Conservation (phyloP, 208 protist species). For the Trypanosomatidae sp. region DNA sequence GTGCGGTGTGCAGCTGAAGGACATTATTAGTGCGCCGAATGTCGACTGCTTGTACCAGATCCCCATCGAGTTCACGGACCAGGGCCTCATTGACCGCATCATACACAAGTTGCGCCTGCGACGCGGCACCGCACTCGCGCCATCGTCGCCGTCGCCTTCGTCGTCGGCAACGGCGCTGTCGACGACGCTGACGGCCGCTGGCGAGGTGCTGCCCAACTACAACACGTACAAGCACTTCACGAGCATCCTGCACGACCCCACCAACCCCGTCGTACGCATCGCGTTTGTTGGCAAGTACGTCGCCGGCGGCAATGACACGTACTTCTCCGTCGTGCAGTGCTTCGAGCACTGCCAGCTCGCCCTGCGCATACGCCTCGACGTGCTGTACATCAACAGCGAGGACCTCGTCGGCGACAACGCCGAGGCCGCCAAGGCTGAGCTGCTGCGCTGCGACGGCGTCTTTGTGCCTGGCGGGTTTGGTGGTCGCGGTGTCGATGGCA, state of each 20-base stretch:
- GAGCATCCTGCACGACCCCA: slow-evolving; percentile 54
- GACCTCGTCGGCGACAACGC: slow-evolving; percentile 55
- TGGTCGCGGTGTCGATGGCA: slow-evolving; percentile 94
- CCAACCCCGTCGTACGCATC: slow-evolving; percentile 83
- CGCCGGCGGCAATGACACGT: slow-evolving; percentile 90
- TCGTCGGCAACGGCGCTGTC: no score
- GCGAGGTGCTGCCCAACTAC: slow-evolving; percentile 37
- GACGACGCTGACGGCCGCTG: no score
- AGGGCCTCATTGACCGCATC: slow-evolving; percentile 72
- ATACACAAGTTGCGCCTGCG: slow-evolving; percentile 66
- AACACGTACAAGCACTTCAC: slow-evolving; percentile 62
- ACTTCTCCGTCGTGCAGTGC: slow-evolving; percentile 96
- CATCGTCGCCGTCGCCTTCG: slow-evolving; percentile 9
- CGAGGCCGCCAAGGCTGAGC: slow-evolving; percentile 42
- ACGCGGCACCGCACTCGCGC: no score
- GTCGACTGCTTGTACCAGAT: slow-evolving; percentile 95
- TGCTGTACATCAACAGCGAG: slow-evolving; percentile 92
- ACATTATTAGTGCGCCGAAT: slow-evolving; percentile 95
- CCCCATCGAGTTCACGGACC: slow-evolving; percentile 84
- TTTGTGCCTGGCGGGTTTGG: slow-evolving; percentile 99
- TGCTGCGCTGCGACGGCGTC: slow-evolving; percentile 90
- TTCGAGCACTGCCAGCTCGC: slow-evolving; percentile 93
- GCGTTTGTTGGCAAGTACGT: slow-evolving; percentile 99
- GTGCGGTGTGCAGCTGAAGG: slow-evolving; percentile 91
- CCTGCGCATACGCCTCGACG: slow-evolving; percentile 85